Evolutionary conservation across 2,329 filamentous ascomycete genomes (phyloP), one percentile per base, ranked within the genome.

Genomic region (Colletotrichum sojae): DNA sequence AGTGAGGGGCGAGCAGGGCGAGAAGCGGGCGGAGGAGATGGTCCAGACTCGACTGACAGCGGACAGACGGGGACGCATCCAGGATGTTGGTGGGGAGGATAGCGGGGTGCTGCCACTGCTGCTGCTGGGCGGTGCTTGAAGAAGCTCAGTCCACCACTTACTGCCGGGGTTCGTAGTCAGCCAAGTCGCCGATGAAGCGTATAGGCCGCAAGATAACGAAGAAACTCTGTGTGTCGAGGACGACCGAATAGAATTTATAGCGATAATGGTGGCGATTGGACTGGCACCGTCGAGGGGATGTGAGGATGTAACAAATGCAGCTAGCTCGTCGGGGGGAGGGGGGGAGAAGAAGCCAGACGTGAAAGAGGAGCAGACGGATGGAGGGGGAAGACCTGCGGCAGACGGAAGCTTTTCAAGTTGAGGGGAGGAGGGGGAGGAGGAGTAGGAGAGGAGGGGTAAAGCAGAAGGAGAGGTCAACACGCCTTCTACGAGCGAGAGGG

Each of bases 101-200:
- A 64, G 60, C 64, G 64, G 64, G 54, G 65, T 54, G 65, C 54
- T 36, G 31, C 31, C 10, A 10, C 8, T 36, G 31, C 10, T 36
- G 31, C 31, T 15, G 49, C 16, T 67, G 45, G 60, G 48, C 48
- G 54, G 65, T 67, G 64, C 59, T 52, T 67, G 65, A 59, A 68
- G 60, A 65, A 68, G 61, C 65, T 68, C 65, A 65, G 65, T 54
- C 65, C 61, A 68, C 65, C 27, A 58, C 65, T 58, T 39, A 10
- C 25, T n/a, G 54, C 53, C 54, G 65, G 53, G 61, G 49, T 65
- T 59, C 53, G 62, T 39, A 55, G 46, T 59, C 48, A 68, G 60
- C 60, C 6, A 36, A 64, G 6, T 15, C 16, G 53, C 31, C 48
- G 40, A 55, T 55, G 54, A 22, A 51, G 22, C 40, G 40, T 40